These are phyloP conservation scores for Agaricus sinodeliciosus DNA, from an alignment of 768 basidiomycete species.

Conservation along the genomic window DNA sequence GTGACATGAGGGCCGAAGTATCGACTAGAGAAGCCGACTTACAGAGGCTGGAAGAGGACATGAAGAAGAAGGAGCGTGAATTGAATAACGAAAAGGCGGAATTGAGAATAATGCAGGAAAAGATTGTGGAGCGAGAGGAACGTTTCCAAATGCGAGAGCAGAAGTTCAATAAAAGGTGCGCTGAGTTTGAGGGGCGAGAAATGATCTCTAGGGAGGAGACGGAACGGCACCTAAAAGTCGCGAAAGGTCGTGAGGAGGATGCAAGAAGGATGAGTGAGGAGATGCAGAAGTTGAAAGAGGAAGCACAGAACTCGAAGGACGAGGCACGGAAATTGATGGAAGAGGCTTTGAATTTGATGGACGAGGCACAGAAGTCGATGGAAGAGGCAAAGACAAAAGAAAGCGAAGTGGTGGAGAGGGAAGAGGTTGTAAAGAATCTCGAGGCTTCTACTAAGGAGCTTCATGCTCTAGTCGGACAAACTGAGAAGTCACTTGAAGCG, in stretches of 20 bases:
- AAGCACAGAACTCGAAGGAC: conserved; percentile 10
- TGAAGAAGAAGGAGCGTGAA: conserved; percentile 13
- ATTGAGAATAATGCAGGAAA: background rate
- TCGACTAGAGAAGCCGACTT: conserved; percentile 16
- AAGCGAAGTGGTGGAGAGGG: conserved; percentile 1
- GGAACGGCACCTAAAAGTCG: background rate
- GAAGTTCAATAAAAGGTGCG: background rate
- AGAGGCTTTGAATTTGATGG: conserved; percentile 9
- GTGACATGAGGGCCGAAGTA: conserved; percentile 13
- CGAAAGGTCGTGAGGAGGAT: background rate
- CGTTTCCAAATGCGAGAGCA: background rate
- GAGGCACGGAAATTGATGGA: conserved; percentile 5
- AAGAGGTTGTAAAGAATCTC: conserved; percentile 1
- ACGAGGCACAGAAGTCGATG: conserved; percentile 2
- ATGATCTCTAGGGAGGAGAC: background rate
- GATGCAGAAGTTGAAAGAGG: too few species aligned
- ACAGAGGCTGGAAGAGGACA: conserved; percentile 17
- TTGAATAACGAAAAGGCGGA: conserved; percentile 11
- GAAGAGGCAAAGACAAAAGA: conserved; percentile 7
- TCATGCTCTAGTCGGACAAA: background rate
- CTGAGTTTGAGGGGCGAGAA: background rate
- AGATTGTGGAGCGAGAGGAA: background rate
- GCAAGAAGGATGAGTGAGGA: too few species aligned
- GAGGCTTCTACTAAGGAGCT: conserved; percentile 4
- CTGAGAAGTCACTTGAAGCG: background rate